Conservation (phyloP, 2,329 filamentous ascomycete species). For the Fusarium multiceps region DNA sequence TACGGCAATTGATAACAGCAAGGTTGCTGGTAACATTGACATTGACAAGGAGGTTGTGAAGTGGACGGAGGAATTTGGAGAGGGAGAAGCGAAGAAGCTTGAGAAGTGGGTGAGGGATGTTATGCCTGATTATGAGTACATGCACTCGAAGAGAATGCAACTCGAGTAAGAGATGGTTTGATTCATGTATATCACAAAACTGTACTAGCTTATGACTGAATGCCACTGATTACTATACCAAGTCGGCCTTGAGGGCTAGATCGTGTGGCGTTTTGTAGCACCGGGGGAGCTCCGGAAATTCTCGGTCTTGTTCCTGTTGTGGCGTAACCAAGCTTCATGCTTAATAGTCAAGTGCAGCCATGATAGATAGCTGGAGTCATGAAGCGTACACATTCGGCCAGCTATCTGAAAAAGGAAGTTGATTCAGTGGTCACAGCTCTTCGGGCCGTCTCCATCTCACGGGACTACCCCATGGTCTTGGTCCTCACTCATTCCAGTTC, state of each 20-base stretch:
- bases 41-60: slow-evolving; percentile 30
- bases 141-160: slow-evolving; percentile 26
- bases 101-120: slow-evolving; percentile 30
- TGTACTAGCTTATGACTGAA: not conserved
- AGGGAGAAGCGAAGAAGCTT: slow-evolving; percentile 19
- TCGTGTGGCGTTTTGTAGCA: not conserved
- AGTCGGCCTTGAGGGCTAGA: not conserved
- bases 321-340: not conserved
- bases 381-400: not conserved
- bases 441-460: not conserved
- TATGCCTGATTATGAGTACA: slow-evolving; percentile 31
- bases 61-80: slow-evolving; percentile 36
- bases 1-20: slow-evolving; percentile 14
- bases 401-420: not conserved
- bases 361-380: not conserved
- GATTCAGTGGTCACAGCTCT: not conserved
- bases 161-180: not conserved
- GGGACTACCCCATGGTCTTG: not conserved
- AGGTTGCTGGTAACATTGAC: slow-evolving; percentile 26
- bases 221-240: not conserved
- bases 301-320: not conserved
- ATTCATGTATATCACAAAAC: not conserved
- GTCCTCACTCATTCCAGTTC: not conserved
- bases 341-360: not conserved
- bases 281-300: not conserved